Conservation (phyloP, 2,329 filamentous ascomycete species). For the Aspergillus uvarum region DNA sequence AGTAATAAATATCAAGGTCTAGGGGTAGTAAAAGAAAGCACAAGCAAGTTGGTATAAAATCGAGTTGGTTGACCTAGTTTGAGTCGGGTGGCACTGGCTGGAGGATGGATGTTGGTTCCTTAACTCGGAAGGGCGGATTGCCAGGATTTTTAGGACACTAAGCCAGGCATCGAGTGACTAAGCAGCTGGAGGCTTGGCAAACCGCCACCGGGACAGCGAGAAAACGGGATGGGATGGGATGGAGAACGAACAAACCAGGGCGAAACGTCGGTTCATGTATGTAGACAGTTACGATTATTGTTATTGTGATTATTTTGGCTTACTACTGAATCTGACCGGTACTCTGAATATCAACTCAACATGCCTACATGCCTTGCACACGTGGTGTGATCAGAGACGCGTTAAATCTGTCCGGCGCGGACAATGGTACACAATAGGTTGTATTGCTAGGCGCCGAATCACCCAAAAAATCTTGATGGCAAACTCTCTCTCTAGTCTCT, state of each 20-base stretch:
- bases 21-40: neutral
- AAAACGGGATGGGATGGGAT: neutral
- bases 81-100: conserved; percentile 10
- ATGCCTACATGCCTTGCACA: conserved; percentile 9
- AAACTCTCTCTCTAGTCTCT: neutral
- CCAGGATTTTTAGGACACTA: conserved; percentile 32
- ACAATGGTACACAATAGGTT: neutral
- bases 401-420: conserved; percentile 9
- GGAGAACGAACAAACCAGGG: neutral
- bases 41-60: conserved; percentile 10
- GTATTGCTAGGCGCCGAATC: conserved; percentile 8
- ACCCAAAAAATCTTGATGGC: neutral
- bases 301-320: neutral
- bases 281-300: neutral
- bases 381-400: conserved; percentile 15
- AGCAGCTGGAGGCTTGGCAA: conserved; percentile 18
- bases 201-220: conserved; percentile 16
- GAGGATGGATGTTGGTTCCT: conserved; percentile 16
- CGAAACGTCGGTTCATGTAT: neutral
- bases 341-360: neutral
- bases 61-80: conserved; percentile 7
- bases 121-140: conserved; percentile 21
- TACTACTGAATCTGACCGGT: neutral
- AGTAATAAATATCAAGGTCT: neutral
- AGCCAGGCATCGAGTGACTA: conserved; percentile 24